Base-by-base conservation (phyloP, 257 asterid species). In the Craterostigma plantagineum region DNA sequence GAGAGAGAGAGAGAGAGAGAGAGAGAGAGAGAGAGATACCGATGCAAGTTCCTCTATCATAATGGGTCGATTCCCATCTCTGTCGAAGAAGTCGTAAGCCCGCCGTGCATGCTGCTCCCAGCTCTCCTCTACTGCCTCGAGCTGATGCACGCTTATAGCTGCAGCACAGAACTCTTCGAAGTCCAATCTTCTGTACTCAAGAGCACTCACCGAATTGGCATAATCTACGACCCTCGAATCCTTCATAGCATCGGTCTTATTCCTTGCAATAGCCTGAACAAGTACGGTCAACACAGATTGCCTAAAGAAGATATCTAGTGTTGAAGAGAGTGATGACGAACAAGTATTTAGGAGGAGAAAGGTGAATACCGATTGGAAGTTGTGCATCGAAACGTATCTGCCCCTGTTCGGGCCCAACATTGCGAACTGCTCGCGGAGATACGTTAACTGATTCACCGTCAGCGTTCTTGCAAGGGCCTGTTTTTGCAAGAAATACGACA, bases 401-500 rank as follows among this genome's bases (percentile, higher is more conserved):
- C 75, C 80, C 72, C 66, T 77, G 65, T 68, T 79, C 44, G 96
- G 96, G 46, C 87, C 92, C 33, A 90, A 55, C 45, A 83, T 43
- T 7, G 83, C 67, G 63, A 79, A 90, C 59, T 90, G 99, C 52
- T 79, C 99, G 43, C 86, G 73, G 43, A 90, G 87, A 65, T 83
- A 90, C 53, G 84, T 71, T 52, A 83, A 58, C 54, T 90, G 96
- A 4, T 79, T 67, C 35, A 77, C 54, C 1, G 91, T 71, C 72
- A 90, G 66, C 9, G 92, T 83, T 62, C 67, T 79, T 36, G 94
- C 94, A 36, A 87, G 85, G 51, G 95, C 98, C 98, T 87, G 73
- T 42, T 11, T 9, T n/a, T n/a, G n/a, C 10, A 7, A 14, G 10
- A 53, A 40, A 27, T 23, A 43, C 38, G 18, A 45, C 13, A 33